Evolutionary conservation across 2,329 filamentous ascomycete species (phyloP).

Genomic region (Penicillium sp.): DNA sequence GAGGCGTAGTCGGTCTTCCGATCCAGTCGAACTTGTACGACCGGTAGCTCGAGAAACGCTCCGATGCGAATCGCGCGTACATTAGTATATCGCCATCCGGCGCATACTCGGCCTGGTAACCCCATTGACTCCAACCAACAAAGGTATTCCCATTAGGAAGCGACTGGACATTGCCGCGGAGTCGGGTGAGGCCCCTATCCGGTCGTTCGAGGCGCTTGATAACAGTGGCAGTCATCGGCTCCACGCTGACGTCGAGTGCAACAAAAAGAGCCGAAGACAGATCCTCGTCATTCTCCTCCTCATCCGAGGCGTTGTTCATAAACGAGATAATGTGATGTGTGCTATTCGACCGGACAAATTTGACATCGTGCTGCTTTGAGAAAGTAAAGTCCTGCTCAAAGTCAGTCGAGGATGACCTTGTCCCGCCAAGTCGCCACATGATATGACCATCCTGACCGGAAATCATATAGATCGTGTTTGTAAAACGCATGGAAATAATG

Average conservation of each 20-base stretch:
- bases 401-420: constrained; percentile 10
- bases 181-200: constrained; percentile 25
- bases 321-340: constrained; percentile 28
- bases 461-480: constrained; percentile 35
- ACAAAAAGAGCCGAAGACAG: constrained; percentile 26
- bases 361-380: constrained; percentile 35
- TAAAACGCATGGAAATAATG: constrained; percentile 34
- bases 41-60: constrained; percentile 34
- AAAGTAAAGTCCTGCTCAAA: constrained; percentile 30
- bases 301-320: constrained; percentile 31
- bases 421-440: constrained; percentile 36
- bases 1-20: constrained; percentile 26
- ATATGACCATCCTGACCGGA: constrained; percentile 30
- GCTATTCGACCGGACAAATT: constrained; percentile 24
- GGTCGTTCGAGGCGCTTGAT: constrained; percentile 28
- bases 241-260: constrained; percentile 18
- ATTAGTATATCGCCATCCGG: constrained; percentile 26
- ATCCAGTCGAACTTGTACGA: constrained; percentile 35
- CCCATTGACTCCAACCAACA: constrained; percentile 29
- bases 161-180: constrained; percentile 31
- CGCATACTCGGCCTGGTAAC: constrained; percentile 30
- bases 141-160: constrained; percentile 32
- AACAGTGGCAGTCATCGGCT: constrained; percentile 23
- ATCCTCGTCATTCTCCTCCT: constrained; percentile 16
- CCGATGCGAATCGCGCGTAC: constrained; percentile 29